These are phyloP conservation scores for Colletotrichum liaoningense DNA, from an alignment of 2,329 filamentous ascomycete species.

Conservation along the genomic window DNA sequence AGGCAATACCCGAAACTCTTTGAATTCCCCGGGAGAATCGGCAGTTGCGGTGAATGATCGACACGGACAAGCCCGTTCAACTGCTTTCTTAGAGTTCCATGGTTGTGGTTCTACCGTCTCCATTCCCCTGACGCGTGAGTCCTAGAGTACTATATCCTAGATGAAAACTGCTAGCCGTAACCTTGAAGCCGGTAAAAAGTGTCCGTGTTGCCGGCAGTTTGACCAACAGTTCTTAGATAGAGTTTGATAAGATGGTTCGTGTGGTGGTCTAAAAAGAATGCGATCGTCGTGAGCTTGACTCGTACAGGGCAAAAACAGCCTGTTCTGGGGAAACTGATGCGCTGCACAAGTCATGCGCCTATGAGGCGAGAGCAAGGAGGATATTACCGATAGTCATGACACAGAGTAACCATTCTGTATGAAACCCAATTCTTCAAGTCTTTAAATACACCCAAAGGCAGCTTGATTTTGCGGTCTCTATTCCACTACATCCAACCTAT, in stretches of 20 bases:
- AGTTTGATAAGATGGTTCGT: not conserved
- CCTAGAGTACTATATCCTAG: not conserved
- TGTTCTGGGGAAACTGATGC: no score
- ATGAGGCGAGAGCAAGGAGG: not conserved
- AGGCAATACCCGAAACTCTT: not conserved
- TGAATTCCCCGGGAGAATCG: not conserved
- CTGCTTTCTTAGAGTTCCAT: not conserved
- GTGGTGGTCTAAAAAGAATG: not conserved
- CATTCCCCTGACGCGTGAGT: not conserved
- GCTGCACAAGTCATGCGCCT: not conserved
- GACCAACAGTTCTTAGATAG: not conserved
- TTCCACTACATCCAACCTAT: not conserved
- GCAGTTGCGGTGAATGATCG: not conserved
- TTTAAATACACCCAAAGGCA: not conserved
- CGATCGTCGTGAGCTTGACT: constrained; percentile 1
- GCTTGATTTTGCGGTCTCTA: not conserved
- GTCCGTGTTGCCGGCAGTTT: not conserved
- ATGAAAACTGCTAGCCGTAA: not conserved
- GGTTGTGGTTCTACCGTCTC: not conserved
- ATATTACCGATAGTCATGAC: not conserved
- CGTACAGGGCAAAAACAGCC: not conserved
- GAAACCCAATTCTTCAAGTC: not conserved
- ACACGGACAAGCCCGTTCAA: not conserved
- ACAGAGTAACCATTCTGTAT: not conserved
- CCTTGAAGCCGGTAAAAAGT: not conserved